Evolutionary conservation across 495 filamentous ascomycete genomes (phyloP).

Genomic region (Apiosordaria backusii): DNA sequence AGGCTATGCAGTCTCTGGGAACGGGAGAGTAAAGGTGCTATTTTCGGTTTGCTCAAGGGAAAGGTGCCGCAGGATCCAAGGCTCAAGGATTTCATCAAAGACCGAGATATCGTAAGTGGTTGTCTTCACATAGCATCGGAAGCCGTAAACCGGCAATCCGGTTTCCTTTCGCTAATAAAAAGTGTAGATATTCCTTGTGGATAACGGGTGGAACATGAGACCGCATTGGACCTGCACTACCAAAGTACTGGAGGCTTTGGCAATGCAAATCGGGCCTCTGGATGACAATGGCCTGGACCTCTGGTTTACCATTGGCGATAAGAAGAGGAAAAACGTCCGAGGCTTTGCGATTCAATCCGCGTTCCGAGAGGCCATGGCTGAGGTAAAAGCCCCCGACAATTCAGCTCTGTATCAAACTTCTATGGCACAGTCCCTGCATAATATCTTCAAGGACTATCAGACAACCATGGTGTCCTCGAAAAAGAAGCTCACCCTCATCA

Average conservation of each 20-base stretch:
- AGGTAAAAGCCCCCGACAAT: background rate
- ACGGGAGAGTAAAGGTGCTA: too few relatives aligned
- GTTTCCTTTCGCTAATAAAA: constrained; percentile 4
- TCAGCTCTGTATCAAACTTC: background rate
- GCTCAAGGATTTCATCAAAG: constrained; percentile 14
- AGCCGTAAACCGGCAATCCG: background rate
- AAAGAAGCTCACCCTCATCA: constrained; percentile 25
- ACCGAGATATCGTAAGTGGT: constrained; percentile 19
- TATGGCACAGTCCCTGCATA: background rate
- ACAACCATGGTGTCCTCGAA: constrained; percentile 3
- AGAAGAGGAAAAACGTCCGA: constrained; percentile 4
- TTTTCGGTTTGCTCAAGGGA: too few relatives aligned
- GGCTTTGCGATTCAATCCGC: background rate
- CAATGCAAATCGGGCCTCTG: constrained; percentile 25
- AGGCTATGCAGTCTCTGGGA: too few relatives aligned
- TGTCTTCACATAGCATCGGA: background rate
- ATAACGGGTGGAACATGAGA: constrained; percentile 23
- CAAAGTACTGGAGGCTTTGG: constrained; percentile 23
- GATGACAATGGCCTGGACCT: constrained; percentile 32
- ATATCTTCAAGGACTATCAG: constrained; percentile 7
- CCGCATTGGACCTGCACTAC: constrained; percentile 25
- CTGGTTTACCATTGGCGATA: constrained; percentile 21
- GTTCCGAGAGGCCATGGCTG: background rate
- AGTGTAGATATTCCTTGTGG: constrained; percentile 27
- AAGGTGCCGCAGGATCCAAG: background rate